Percentiles rank a stretch among this genome's conserved stretches.
These are phyloP conservation scores for Cerioporus squamosus DNA, from an alignment of 1,284 basidiomycete species.

Conservation along the genomic window DNA sequence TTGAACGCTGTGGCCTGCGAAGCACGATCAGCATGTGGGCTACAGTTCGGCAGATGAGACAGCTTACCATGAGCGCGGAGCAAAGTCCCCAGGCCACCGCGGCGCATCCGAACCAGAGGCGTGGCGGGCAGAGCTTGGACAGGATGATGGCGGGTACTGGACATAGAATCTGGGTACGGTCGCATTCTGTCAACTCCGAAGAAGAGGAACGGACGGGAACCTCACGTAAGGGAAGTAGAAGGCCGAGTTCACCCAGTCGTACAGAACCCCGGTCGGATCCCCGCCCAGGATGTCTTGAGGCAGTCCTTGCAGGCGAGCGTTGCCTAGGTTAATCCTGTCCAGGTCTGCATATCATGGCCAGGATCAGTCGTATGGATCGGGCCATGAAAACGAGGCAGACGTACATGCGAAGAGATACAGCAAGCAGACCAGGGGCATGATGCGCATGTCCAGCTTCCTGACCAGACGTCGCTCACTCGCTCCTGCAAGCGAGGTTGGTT, in stretches of 20 bases:
- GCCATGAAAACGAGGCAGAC: constrained; percentile 20
- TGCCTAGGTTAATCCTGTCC: constrained; percentile 77
- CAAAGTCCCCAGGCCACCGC: constrained; percentile 75
- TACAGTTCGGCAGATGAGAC: background rate
- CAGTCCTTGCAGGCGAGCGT: constrained; percentile 74
- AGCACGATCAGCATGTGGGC: background rate
- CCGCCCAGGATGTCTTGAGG: constrained; percentile 66
- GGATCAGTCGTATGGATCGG: background rate
- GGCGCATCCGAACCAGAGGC: constrained; percentile 65
- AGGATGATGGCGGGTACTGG: constrained; percentile 69
- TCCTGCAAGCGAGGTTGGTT: too few relatives aligned
- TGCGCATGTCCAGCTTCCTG: constrained; percentile 64
- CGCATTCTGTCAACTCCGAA: background rate
- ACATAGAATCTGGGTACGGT: constrained; percentile 55
- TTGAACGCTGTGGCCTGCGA: constrained; percentile 60
- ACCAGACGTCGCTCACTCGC: constrained; percentile 57
- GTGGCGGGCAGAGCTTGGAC: constrained; percentile 70
- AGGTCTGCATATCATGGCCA: constrained; percentile 53
- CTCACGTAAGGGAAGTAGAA: constrained; percentile 80
- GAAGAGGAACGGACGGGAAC: background rate
- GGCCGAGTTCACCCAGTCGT: constrained; percentile 75
- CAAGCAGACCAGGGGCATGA: constrained; percentile 66
- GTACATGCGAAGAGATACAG: constrained; percentile 76
- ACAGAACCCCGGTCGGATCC: constrained; percentile 66
- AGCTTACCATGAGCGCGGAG: constrained; percentile 68